Conservation (phyloP, 768 basidiomycete species). For the Sporobolomyces phaffii region DNA sequence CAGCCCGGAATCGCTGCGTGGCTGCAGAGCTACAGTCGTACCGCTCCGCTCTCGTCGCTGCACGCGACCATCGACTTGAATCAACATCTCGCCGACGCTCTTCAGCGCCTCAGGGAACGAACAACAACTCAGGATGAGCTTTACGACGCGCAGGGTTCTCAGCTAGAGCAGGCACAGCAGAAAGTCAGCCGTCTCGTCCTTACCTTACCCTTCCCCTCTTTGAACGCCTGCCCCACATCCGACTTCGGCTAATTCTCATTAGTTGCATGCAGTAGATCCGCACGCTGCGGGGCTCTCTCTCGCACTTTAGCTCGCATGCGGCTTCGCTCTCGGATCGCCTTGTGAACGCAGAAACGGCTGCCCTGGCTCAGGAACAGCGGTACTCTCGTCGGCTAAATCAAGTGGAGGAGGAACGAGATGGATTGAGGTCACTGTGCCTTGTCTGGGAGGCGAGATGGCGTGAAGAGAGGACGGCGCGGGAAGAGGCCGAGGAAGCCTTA, state of each 20-base stretch:
- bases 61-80: not conserved
- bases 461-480: slow-evolving; percentile 16
- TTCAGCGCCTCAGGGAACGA: not conserved
- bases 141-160: no score
- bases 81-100: not conserved
- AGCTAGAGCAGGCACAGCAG: not conserved
- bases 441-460: slow-evolving; percentile 29
- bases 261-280: not conserved
- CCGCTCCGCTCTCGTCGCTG: not conserved
- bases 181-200: not conserved
- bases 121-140: no score
- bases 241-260: not conserved
- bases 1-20: no score
- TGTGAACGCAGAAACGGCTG: slow-evolving; percentile 1
- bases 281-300: slow-evolving; percentile 11
- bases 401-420: not conserved
- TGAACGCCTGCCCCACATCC: not conserved
- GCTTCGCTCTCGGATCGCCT: slow-evolving; percentile 3
- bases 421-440: not conserved
- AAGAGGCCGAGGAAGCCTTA: slow-evolving; percentile 8
- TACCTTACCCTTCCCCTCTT: not conserved
- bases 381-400: not conserved
- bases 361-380: not conserved
- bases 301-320: slow-evolving; percentile 17
- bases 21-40: not conserved